These are phyloP conservation scores for Hygrophorus russula DNA, from an alignment of 768 basidiomycete species.

Conservation along the genomic window DNA sequence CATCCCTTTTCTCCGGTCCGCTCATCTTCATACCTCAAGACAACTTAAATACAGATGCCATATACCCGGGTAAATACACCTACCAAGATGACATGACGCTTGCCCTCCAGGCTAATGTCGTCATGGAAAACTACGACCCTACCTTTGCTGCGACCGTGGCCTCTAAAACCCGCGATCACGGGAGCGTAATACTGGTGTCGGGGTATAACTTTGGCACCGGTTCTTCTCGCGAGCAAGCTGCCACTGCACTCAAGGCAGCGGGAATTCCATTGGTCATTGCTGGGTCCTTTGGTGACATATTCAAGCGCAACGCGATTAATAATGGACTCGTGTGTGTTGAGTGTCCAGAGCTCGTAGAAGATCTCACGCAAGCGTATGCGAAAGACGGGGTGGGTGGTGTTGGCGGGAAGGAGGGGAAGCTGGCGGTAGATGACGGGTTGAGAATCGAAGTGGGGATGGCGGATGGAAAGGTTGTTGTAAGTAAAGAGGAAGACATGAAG, in stretches of 20 bases:
- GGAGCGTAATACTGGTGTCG: constrained; percentile 73
- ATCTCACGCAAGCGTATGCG: constrained; percentile 68
- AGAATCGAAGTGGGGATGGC: constrained; percentile 54
- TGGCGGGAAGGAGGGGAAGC: constrained; percentile 71
- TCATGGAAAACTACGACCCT: constrained; percentile 99
- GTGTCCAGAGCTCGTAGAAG: constrained; percentile 77
- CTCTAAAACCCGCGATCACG: constrained; percentile 20
- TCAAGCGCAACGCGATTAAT: constrained; percentile 98
- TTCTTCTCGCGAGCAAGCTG: constrained; percentile 96
- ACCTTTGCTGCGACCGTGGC: constrained; percentile 44
- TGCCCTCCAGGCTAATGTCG: constrained; percentile 85
- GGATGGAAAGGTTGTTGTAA: constrained; percentile 57
- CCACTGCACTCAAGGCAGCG: constrained; percentile 90
- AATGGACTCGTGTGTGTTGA: constrained; percentile 95
- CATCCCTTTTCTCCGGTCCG: constrained; percentile 67
- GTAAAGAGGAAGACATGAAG: constrained; percentile 29
- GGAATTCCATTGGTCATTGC: constrained; percentile 90
- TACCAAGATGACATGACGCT: constrained; percentile 99
- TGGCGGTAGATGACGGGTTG: constrained; percentile 73
- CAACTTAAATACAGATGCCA: constrained; percentile 95
- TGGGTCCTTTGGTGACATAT: constrained; percentile 99
- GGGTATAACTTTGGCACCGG: constrained; percentile 99
- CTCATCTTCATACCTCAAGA: constrained; percentile 94
- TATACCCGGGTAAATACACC: constrained; percentile 98
- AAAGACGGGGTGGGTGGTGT: constrained; percentile 65